Evolutionary conservation across 805 yeast genomes (phyloP), one percentile per base, ranked within the genome.

Genomic region (Candida maris): DNA sequence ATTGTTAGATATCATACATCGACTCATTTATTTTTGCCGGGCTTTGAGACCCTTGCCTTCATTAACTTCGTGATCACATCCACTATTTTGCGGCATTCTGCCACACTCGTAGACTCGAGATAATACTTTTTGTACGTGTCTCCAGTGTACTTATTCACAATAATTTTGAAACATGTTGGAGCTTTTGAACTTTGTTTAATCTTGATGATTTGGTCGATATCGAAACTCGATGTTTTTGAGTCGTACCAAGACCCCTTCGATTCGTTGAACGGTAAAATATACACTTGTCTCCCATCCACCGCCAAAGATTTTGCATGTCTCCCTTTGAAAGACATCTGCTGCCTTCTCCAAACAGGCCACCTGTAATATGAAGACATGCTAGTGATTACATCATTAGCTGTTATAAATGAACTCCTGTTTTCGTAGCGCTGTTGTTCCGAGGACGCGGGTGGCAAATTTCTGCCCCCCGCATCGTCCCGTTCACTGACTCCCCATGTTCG

Each of bases 201-300:
- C 39, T 79, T 76, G 13, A 77, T 58, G 17, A 91, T 77, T 52
- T 85, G 95, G 14, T 84, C 75, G 7, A 88, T 77, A 52, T 88
- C 95, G 57, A 91, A 86, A 0, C 94, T 82, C 12, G 88, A 78
- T 0, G 96, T 89, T 54, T 89, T 89, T 48, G 83, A 55, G 5
- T 57, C 93, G 50, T 83, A 77, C 74, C 86, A 76, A 47, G 73
- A 52, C 14, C 64, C 64, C 33, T 60, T 75, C 39, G 77, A 70
- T 41, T 85, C 91, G 49, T 85, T 87, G 6, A 88, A 81, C 0
- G 97, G 96, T 51, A 86, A 77, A 32, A 91, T 75, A 51, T 89
- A 91, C 10, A 91, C 77, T 52, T 87, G 88, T 50, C 87, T 95
- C n/a, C 97, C 97, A 59, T 91, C 97, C 25, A 91, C 76, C 1